Conservation (phyloP, 768 basidiomycete genomes). For the Suillus subalutaceus region DNA sequence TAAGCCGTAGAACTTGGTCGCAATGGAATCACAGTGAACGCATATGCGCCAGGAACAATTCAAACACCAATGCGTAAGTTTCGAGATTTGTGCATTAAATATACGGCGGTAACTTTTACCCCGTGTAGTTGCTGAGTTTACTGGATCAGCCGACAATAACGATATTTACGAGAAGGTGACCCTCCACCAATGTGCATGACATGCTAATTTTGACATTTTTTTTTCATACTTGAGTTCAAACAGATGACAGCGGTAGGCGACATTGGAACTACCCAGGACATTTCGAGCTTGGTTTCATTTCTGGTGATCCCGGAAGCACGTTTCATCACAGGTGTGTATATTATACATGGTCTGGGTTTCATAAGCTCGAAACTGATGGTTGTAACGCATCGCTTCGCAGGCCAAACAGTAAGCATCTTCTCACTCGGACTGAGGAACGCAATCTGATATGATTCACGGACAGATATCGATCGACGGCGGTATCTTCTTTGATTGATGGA, state of each 20-base stretch:
- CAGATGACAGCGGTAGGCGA: slow-evolving; percentile 21
- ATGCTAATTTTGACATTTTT: not conserved
- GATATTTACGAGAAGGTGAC: slow-evolving; percentile 18
- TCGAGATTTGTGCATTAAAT: not conserved
- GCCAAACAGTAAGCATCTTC: slow-evolving; percentile 28
- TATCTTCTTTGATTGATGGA: slow-evolving; percentile 25
- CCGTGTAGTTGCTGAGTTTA: slow-evolving; percentile 20
- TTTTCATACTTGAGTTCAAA: slow-evolving; percentile 15
- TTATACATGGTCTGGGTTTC: not conserved
- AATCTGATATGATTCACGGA: not conserved
- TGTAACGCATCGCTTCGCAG: slow-evolving; percentile 10
- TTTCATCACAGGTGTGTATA: slow-evolving; percentile 39
- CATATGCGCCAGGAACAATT: slow-evolving; percentile 37
- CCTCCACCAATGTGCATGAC: not conserved
- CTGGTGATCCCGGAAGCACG: slow-evolving; percentile 36
- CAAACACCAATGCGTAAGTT: slow-evolving; percentile 33
- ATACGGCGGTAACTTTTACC: not conserved
- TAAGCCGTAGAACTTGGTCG: slow-evolving; percentile 36
- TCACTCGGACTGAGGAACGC: not conserved
- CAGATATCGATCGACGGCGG: slow-evolving; percentile 32
- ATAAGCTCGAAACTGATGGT: not conserved
- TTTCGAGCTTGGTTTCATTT: slow-evolving; percentile 42
- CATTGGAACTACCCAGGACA: slow-evolving; percentile 30
- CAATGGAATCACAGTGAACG: slow-evolving; percentile 35
- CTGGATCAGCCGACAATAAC: slow-evolving; percentile 15